Conservation (phyloP, 331 rosid species). For the Malus hybrid region DNA sequence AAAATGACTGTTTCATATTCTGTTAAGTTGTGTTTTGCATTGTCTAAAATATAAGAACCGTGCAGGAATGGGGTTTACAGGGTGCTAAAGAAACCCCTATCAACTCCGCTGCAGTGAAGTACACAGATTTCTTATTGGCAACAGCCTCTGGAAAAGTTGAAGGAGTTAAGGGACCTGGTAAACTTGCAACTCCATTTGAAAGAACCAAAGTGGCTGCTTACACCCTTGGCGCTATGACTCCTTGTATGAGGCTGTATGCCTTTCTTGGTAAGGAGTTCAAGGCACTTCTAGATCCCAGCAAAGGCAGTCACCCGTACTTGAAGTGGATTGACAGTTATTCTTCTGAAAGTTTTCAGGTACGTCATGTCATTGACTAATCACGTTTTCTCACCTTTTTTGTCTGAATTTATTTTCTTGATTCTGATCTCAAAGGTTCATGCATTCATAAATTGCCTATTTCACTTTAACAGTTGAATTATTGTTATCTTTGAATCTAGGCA, state of each 20-base stretch:
- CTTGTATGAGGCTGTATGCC: slow-evolving; percentile 96
- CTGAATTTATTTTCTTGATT: slow-evolving; percentile 20
- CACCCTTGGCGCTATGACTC: slow-evolving; percentile 92
- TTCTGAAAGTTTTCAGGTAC: slow-evolving; percentile 75
- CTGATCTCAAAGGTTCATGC: slow-evolving; percentile 20
- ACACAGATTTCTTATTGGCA: slow-evolving; percentile 85
- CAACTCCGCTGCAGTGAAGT: slow-evolving; percentile 72
- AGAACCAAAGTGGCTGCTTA: slow-evolving; percentile 94
- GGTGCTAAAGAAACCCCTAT: slow-evolving; percentile 43
- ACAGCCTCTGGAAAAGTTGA: slow-evolving; percentile 94
- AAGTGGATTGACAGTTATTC: slow-evolving; percentile 86
- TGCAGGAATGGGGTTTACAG: slow-evolving; percentile 84
- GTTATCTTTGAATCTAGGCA: slow-evolving; percentile 71
- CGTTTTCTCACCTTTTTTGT: slow-evolving; percentile 20
- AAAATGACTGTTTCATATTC: neutral
- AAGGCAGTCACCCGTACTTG: slow-evolving; percentile 56
- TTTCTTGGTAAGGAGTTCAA: slow-evolving; percentile 68
- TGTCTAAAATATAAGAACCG: slow-evolving; percentile 14
- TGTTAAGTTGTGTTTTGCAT: slow-evolving; percentile 5
- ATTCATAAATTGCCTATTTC: slow-evolving; percentile 27
- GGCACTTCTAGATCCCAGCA: slow-evolving; percentile 35
- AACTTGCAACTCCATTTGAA: slow-evolving; percentile 98
- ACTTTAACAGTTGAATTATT: slow-evolving; percentile 29
- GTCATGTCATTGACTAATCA: slow-evolving; percentile 27
- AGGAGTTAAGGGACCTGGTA: slow-evolving; percentile 81